A percentile compares a stretch with the other conserved stretches of the same genome.
These are phyloP conservation scores for Candida khao-thaluensis DNA, from an alignment of 805 yeast genomes.

Conservation along the genomic window DNA sequence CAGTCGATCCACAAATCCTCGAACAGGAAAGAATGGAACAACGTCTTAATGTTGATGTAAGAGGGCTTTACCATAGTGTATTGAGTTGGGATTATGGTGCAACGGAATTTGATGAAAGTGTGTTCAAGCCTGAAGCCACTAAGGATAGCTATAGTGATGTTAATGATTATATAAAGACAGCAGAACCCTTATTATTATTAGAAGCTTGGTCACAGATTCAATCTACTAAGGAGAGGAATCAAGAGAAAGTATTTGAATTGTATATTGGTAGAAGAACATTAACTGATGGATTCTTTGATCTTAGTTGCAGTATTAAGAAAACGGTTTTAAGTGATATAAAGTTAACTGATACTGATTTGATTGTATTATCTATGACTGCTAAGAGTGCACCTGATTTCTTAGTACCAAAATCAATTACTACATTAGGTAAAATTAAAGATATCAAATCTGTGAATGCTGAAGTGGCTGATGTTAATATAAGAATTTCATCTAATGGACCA, in stretches of 20 bases:
- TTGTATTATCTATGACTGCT: conserved; percentile 36
- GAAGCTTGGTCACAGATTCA: conserved; percentile 95
- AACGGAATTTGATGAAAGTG: conserved; percentile 52
- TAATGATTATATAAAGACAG: conserved; percentile 63
- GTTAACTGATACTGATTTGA: conserved; percentile 72
- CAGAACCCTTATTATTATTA: conserved; percentile 77
- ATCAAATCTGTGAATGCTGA: conserved; percentile 64
- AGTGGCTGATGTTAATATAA: conserved; percentile 69
- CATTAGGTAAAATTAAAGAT: conserved; percentile 79
- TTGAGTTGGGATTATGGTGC: conserved; percentile 76
- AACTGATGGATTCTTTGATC: conserved; percentile 84
- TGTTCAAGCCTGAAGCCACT: conserved; percentile 24
- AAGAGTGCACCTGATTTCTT: conserved; percentile 26
- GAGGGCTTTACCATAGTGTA: conserved; percentile 67
- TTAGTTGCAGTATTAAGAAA: conserved; percentile 69
- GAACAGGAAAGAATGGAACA: conserved; percentile 78
- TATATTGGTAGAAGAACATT: conserved; percentile 77
- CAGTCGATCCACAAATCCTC: conserved; percentile 36
- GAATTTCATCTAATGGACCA: conserved; percentile 57
- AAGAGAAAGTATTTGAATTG: conserved; percentile 60
- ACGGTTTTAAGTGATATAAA: conserved; percentile 49
- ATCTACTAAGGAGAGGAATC: conserved; percentile 64
- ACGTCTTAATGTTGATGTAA: conserved; percentile 74
- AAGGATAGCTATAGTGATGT: conserved; percentile 56
- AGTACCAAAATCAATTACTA: conserved; percentile 42